Conservation (phyloP, 139 green algal genomes). For the Limnomonas spitsbergensis region DNA sequence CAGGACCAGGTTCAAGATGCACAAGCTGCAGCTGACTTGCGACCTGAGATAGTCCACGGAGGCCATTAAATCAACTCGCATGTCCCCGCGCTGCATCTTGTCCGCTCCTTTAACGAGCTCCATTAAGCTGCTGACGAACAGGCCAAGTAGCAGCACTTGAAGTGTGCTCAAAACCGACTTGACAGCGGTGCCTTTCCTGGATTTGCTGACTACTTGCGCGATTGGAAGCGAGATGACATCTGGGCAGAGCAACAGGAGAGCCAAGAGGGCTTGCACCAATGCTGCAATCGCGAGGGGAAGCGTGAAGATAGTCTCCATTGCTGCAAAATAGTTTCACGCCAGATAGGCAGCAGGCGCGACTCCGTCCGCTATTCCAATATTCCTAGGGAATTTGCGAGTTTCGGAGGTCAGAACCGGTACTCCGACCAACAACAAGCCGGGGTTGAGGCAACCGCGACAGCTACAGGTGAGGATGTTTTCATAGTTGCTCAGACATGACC, state of each 20-base stretch:
- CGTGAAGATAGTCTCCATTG: constrained; percentile 42
- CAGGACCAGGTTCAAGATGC: constrained; percentile 30
- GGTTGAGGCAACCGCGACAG: too few relatives aligned
- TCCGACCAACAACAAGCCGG: too few relatives aligned
- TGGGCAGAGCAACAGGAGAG: constrained; percentile 16
- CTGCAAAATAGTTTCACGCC: not conserved
- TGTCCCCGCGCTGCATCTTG: not conserved
- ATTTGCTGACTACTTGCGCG: not conserved
- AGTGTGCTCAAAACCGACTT: constrained; percentile 6
- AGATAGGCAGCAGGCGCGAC: too few relatives aligned
- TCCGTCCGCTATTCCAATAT: too few relatives aligned
- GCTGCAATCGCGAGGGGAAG: constrained; percentile 25
- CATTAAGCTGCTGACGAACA: not conserved
- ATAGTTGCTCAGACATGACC: too few relatives aligned
- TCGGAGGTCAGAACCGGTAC: too few relatives aligned
- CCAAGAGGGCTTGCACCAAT: constrained; percentile 11
- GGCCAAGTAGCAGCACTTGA: not conserved
- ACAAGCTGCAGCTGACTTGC: constrained; percentile 27
- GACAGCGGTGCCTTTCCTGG: not conserved
- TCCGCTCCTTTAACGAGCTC: constrained; percentile 18
- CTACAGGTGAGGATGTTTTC: too few relatives aligned
- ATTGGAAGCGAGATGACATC: not conserved
- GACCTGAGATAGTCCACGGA: not conserved
- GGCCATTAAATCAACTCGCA: constrained; percentile 24
- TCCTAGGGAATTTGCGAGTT: too few relatives aligned